Evolutionary conservation across 352 stramenopile species (phyloP).

Genomic region (Globisporangium spiculum): DNA sequence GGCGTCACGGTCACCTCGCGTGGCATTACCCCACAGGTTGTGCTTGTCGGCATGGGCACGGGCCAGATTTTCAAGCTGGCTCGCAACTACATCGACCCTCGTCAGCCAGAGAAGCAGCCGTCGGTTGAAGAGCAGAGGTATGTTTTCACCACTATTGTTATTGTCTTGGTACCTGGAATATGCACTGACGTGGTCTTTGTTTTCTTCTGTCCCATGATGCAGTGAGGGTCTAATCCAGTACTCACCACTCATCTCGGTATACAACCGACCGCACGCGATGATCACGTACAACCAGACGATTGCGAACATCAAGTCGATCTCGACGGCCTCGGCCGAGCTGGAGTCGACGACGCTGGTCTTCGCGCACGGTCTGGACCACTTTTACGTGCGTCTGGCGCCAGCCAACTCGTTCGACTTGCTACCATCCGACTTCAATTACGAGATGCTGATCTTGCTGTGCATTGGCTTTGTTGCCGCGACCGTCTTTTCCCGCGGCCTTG

Average conservation of each 20-base stretch:
- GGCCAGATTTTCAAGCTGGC: constrained; percentile 93
- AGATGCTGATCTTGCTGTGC: constrained; percentile 91
- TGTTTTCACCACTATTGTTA: constrained; percentile 4
- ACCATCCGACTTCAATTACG: constrained; percentile 94
- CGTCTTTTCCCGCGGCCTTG: constrained; percentile 59
- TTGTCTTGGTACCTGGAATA: neutral
- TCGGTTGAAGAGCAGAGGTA: constrained; percentile 77
- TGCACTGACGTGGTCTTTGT: neutral
- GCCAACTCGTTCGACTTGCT: constrained; percentile 96
- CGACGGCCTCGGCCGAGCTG: constrained; percentile 79
- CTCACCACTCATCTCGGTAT: constrained; percentile 86
- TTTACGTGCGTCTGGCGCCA: constrained; percentile 92
- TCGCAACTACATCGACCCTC: constrained; percentile 91
- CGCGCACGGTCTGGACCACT: constrained; percentile 92
- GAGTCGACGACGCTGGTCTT: constrained; percentile 96
- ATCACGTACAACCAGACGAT: constrained; percentile 92
- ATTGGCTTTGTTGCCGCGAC: constrained; percentile 82
- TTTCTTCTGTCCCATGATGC: neutral
- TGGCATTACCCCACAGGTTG: constrained; percentile 94
- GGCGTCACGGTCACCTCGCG: constrained; percentile 91
- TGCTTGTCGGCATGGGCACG: constrained; percentile 91
- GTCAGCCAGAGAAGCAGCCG: constrained; percentile 90
- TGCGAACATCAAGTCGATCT: constrained; percentile 66
- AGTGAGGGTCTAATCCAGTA: constrained; percentile 88
- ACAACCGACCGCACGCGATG: constrained; percentile 80